Evolutionary conservation across 2,329 filamentous ascomycete species (phyloP), one percentile per base, ranked within the genome.

Genomic region (Penicillium sp.): DNA sequence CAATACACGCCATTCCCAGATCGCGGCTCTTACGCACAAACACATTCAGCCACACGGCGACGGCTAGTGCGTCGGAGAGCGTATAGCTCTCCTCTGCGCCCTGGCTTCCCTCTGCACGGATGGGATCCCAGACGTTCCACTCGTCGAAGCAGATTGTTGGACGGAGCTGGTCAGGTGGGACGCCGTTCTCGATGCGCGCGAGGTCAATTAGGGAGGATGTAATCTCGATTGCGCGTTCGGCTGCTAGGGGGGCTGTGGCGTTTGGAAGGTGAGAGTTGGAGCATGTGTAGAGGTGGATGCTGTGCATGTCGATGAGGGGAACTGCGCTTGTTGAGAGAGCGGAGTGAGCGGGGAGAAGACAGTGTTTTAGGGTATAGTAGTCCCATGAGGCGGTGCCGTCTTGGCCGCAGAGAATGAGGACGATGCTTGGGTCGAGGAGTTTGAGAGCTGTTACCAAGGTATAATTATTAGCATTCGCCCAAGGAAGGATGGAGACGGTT

Each of bases 121-220:
- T 79, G 0, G 88, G 88, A 65, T 91, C 88, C 89, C 89, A 93
- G 9, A 92, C 89, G 71, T 92, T 93, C 90, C 90, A 92, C 74
- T 92, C 89, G 70, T 93, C 90, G 69, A 92, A 92, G 79, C 89
- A 92, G 70, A 93, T 91, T 51, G 82, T 88, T 47, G 85, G 88
- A 3, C 83, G 78, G 4, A 84, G 83, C n/a, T 87, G 83, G 0
- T 79, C 77, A 0, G 81, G 75, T 0, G 87, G 82, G 0, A 77
- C 70, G 8, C 68, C 65, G 72, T 89, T 88, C 71, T 91, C 87
- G 67, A 91, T 87, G 33, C 87, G 81, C 0, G 89, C 89, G 1
- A 92, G 83, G 69, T 92, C 89, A 63, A 92, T 91, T 2, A 92
- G 77, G 1, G 81, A 78, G 2, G 84, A 84, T 3, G 88, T 82